Base-by-base conservation (phyloP, 2,329 filamentous ascomycete genomes). In the Fusarium temperatum region DNA sequence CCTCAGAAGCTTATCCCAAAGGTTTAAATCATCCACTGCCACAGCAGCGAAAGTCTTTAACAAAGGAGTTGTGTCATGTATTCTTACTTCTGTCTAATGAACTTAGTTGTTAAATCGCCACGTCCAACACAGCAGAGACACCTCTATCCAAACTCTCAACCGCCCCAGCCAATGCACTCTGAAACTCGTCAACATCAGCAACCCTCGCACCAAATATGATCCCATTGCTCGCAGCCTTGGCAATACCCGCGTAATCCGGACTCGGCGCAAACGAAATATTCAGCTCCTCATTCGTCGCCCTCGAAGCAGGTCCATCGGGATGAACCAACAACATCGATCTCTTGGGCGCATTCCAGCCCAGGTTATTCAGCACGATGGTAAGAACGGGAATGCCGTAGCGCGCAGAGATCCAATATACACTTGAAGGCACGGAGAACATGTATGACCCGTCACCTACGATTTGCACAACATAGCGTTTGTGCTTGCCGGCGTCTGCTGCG, bases 401-500 rank as follows among this genome's bases (percentile, higher is more conserved):
- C 0, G 65, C 61, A 0, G 72, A 66, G 8, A 74, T 74, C 72
- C 72, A 74, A 39, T 71, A 74, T 1, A 73, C 72, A 6, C 67
- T 68, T 1, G 63, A 71, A 0, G 63, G 67, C 0, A 68, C 66
- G 14, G 62, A 62, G n/a, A 74, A 74, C 28, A 74, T 61, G 14
- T 62, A 74, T 5, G 66, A 74, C 0, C 71, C 71, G 15, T 74
- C 71, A 0, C 71, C 71, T 4, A 66, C 66, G 15, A 73, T 39
- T 0, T 69, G 66, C 1, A 69, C 65, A 1, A 69, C 66, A 1
- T 68, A 68, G 6, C 65, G 54, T 24, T 64, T 53, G 3, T 32
- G 26, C 18, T 56, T 64, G 0, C 22, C 24, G 6, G 32, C 26
- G 18, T 69, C 65, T 2, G 58, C 44, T 12, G 57, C 66, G 11